Conservation (phyloP, 805 yeast species). For the Lachancea sp. region DNA sequence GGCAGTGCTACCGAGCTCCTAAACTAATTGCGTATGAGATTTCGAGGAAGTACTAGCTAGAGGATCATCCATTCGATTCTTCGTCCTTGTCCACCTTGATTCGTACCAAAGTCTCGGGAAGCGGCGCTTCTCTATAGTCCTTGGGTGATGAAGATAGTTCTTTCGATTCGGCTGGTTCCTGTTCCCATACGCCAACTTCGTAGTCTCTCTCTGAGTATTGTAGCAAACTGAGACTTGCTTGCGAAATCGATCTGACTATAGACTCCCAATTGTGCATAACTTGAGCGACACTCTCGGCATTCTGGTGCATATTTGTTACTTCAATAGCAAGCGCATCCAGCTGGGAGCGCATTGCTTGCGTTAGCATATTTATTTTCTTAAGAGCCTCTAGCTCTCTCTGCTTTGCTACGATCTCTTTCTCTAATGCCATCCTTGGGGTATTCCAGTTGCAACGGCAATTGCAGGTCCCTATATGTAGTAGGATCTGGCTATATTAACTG, state of each 20-base stretch:
- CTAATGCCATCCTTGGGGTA: slow-evolving; percentile 9
- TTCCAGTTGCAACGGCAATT: no score
- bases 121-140: slow-evolving; percentile 35
- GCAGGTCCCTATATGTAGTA: no score
- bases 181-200: slow-evolving; percentile 26
- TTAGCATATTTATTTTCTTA: slow-evolving; percentile 22
- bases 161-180: neutral
- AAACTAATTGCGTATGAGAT: no score
- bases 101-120: slow-evolving; percentile 63
- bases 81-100: slow-evolving; percentile 38
- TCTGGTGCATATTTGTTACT: slow-evolving; percentile 22
- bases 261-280: slow-evolving; percentile 31
- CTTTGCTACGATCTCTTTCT: slow-evolving; percentile 19
- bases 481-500: no score
- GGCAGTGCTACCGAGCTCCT: no score
- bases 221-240: slow-evolving; percentile 28
- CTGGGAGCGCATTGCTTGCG: slow-evolving; percentile 25
- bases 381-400: slow-evolving; percentile 24
- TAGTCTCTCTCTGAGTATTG: slow-evolving; percentile 31
- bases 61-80: neutral
- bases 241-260: slow-evolving; percentile 28
- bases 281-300: slow-evolving; percentile 23
- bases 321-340: slow-evolving; percentile 24
- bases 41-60: neutral
- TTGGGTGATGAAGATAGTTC: neutral